Evolutionary conservation across 2,329 filamentous ascomycete genomes (phyloP), one percentile per base, ranked within the genome.

Genomic region (Ceratocystis destructans): DNA sequence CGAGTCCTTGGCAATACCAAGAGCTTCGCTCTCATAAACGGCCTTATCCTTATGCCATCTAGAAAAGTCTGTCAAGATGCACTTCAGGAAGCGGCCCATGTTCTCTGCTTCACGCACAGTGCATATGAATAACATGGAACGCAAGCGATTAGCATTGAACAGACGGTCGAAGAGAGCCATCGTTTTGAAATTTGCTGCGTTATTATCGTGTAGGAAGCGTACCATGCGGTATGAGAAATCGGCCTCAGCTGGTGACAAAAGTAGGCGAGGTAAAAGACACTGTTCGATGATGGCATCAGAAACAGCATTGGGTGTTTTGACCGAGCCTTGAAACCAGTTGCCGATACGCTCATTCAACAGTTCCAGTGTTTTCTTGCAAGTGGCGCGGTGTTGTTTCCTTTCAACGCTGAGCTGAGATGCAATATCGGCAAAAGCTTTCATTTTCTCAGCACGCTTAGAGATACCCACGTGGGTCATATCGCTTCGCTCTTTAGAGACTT

Each of bases 61-160:
- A 6, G 86, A 82, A 20, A 99, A 80, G 70, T 96, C 90, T 68
- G 86, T 83, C 10, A 99, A 78, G 1, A 94, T 79, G 69, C 93
- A 86, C 72, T 87, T 90, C 65, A 99, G 77, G 75, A 99, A 97
- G 28, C 89, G 88, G 12, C 91, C 94, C n/a, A 99, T 79, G 70
- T 96, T 90, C 74, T 96, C 90, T 0, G 91, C 90, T 75, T 99
- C 95, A 66, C 90, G 87, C 28, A 93, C 87, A 0, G 92, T 96
- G 73, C 89, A 95, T 61, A 88, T 86, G 74, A 96, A 96, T 66
- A 99, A 90, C 63, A 96, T 82, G 7, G 87, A 82, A 1, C 89
- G 85, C 20, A 97, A 79, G 67, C 89, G 83, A 72, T 95, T 90
- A 67, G 91, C 84, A 71, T 86, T 86, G 76, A 99, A 96, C 0